Percentiles rank a stretch among this genome's conserved stretches.
Evolutionary conservation across 2,329 filamentous ascomycete species (phyloP).

Genomic region (Juglanconis oblonga): DNA sequence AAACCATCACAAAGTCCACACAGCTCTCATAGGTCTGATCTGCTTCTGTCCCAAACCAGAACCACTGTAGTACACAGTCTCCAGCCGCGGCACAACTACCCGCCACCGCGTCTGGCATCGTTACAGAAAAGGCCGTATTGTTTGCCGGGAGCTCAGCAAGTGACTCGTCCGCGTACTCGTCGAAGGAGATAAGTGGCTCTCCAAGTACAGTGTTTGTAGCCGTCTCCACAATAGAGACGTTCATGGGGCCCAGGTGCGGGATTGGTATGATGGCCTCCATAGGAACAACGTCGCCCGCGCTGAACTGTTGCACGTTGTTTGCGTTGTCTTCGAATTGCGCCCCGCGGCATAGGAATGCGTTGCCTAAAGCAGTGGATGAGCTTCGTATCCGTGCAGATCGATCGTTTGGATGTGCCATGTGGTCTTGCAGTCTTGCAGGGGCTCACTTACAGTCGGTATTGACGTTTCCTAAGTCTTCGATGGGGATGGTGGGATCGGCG

Average conservation of each 20-base stretch:
- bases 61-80: constrained; percentile 43
- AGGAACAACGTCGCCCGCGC: constrained; percentile 39
- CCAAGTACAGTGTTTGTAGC: constrained; percentile 51
- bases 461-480: constrained; percentile 27
- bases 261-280: constrained; percentile 40
- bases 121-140: constrained; percentile 43
- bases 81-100: constrained; percentile 28
- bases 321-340: constrained; percentile 44
- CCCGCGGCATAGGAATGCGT: constrained; percentile 46
- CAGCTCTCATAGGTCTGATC: constrained; percentile 39
- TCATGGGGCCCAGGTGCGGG: constrained; percentile 44
- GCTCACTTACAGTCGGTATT: constrained; percentile 26
- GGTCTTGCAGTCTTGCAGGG: neutral
- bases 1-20: constrained; percentile 32
- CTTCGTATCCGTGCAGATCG: neutral
- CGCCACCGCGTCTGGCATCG: constrained; percentile 29
- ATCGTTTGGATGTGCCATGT: neutral
- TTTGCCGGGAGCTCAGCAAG: constrained; percentile 34
- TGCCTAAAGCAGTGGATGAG: constrained; percentile 24
- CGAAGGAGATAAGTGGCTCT: constrained; percentile 50
- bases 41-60: constrained; percentile 36
- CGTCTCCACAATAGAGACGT: constrained; percentile 57
- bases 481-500: constrained; percentile 33
- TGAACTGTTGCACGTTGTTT: constrained; percentile 39
- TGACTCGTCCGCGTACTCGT: constrained; percentile 49